Percentiles rank a stretch among this genome's conserved stretches.
phyloP scores from a whole-genome alignment of 2,329 filamentous ascomycete species.

The Phialemonium atrogriseum region DNA sequence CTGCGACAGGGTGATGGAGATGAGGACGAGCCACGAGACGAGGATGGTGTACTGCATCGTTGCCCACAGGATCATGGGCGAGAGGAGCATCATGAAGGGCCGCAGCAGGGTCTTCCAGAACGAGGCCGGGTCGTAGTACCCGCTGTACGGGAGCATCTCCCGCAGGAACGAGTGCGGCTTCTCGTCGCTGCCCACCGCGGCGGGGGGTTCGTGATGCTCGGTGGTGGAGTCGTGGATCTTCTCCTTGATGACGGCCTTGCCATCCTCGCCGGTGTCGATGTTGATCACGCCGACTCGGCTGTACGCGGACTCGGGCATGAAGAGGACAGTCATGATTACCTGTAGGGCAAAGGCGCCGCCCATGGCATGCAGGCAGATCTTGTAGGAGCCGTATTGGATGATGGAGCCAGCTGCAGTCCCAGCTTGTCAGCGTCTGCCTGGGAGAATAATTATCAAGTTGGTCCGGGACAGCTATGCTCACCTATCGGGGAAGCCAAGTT shows the following conservation, averaged over 20 bases:
- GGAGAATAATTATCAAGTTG: neutral
- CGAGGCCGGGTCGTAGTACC: slow-evolving; percentile 27
- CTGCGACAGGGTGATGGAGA: slow-evolving; percentile 22
- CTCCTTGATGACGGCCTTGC: slow-evolving; percentile 6
- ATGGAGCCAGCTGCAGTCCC: slow-evolving; percentile 24
- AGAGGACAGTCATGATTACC: slow-evolving; percentile 28
- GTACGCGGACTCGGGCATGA: slow-evolving; percentile 33
- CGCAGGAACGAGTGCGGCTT: slow-evolving; percentile 15
- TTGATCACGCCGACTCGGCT: slow-evolving; percentile 20
- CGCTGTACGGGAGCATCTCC: slow-evolving; percentile 25
- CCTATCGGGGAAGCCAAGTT: slow-evolving; percentile 30
- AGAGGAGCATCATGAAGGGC: slow-evolving; percentile 25
- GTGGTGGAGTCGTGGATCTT: slow-evolving; percentile 15
- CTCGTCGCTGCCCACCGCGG: slow-evolving; percentile 6
- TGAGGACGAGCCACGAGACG: slow-evolving; percentile 22
- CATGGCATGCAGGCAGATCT: slow-evolving; percentile 27
- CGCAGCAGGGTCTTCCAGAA: slow-evolving; percentile 26
- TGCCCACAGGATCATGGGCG: slow-evolving; percentile 28
- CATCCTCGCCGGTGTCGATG: slow-evolving; percentile 22
- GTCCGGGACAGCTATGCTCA: slow-evolving; percentile 9
- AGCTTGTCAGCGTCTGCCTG: neutral
- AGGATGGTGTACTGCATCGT: slow-evolving; percentile 28
- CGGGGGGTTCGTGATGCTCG: slow-evolving; percentile 6
- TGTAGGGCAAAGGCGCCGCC: slow-evolving; percentile 28
- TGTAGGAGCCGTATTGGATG: slow-evolving; percentile 26